Evolutionary conservation across 768 basidiomycete species (phyloP).

Genomic region (Rhodotorula babjevae): DNA sequence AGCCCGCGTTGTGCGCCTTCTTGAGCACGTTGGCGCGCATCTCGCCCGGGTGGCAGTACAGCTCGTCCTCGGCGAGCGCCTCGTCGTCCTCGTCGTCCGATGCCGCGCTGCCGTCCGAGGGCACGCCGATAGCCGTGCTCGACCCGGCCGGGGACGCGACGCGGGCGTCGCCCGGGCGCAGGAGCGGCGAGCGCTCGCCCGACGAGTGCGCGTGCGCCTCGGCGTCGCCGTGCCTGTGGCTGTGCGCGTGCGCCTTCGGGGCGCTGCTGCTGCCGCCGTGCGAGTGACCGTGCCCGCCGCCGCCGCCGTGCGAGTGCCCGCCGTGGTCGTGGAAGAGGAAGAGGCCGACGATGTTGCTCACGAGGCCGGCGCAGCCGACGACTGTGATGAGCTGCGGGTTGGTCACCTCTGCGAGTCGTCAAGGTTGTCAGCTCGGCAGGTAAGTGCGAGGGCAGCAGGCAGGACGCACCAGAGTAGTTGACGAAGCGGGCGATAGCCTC

Average conservation of each 20-base stretch:
- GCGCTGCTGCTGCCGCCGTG: constrained; percentile 28
- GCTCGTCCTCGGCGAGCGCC: constrained; percentile 48
- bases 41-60: constrained; percentile 61
- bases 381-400: constrained; percentile 82
- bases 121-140: neutral
- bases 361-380: constrained; percentile 81
- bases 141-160: neutral
- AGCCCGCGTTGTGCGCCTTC: constrained; percentile 70
- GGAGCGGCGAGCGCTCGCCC: constrained; percentile 34
- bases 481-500: constrained; percentile 91
- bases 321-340: constrained; percentile 81
- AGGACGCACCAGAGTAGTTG: constrained; percentile 62
- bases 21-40: constrained; percentile 56
- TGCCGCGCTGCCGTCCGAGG: neutral
- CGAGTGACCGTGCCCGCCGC: constrained; percentile 43
- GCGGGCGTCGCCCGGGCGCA: neutral
- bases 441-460: neutral
- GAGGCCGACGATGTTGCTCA: constrained; percentile 86
- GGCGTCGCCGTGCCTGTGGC: neutral
- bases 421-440: too few species aligned
- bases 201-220: neutral
- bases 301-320: constrained; percentile 43
- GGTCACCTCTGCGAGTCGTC: constrained; percentile 62
- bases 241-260: constrained; percentile 6
- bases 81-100: constrained; percentile 15